Base-by-base conservation (phyloP, 352 stramenopile species). In the Pythium rhizo-oryzae region DNA sequence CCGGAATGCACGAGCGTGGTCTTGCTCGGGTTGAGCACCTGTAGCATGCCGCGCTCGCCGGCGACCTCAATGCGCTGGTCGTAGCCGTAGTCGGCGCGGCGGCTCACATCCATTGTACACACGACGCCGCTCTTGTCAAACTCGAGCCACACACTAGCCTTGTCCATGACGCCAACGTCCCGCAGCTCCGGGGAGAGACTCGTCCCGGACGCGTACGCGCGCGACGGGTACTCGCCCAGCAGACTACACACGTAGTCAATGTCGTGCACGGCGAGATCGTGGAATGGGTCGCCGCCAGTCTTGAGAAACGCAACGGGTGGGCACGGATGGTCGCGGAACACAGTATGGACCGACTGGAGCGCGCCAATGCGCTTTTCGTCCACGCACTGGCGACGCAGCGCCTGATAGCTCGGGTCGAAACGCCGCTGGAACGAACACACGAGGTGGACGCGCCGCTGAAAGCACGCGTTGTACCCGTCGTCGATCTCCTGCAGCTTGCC, bases 41-140 rank as follows among this genome's bases (percentile, higher is more conserved):
- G 81, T 11, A 92, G 65, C 83, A 92, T 91, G 35, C 87, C 87
- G 41, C 65, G 47, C 60, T 90, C 83, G 4, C 90, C 91, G 53
- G 87, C 85, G 18, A 98, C 79, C 76, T 98, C 93, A 63, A 94
- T 89, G 46, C 93, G 87, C 71, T 98, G 93, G 78, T 98, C 93
- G 71, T 98, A 98, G 41, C 93, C 93, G 65, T 97, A 98, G 49
- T 82, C 78, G 5, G 92, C 85, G 53, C 77, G 87, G 9, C 93
- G 85, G 66, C 85, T 97, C 21, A 97, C 67, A 41, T 94, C 87
- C 71, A 98, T 90, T 4, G 89, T 97, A 51, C 91, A 95, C n/a
- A 97, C 77, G 19, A 93, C 84, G 47, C 91, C 90, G 8, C 77
- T 75, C 11, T 15, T 74, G 0, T 70, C 68, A 54, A 93, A 93